Evolutionary conservation across 1,284 basidiomycete species (phyloP), one percentile per base, ranked within the genome.

Genomic region (Anthracocystis walkeri): DNA sequence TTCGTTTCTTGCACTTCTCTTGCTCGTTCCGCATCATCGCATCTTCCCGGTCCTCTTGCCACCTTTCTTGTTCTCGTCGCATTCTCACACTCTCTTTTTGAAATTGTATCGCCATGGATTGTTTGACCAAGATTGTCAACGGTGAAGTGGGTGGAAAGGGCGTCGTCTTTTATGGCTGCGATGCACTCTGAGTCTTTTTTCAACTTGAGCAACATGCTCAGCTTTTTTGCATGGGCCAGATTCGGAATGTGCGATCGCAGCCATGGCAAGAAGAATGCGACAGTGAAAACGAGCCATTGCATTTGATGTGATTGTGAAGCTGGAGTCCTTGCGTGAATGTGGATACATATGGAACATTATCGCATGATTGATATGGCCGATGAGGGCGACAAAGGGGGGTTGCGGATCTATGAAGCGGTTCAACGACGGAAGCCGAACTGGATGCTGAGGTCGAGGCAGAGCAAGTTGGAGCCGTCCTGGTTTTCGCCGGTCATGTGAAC

Each of bases 391-490:
- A 14, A 8, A 20, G 7, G 4, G 7, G 4, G 4, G 42, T 20
- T 46, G 23, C 33, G 20, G 20, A 35, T 35, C 20, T 18, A 25
- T 5, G 20, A 18, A 1, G 21, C 21, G 20, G 20, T 16, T 62
- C 35, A 75, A 29, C 73, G 63, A 35, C 68, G 73, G 65, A 67
- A 67, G 29, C 68, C 64, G 69, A 88, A 88, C 77, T 87, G 90
- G 57, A 95, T 90, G 60, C 65, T 69, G 51, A 98, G 87, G 77
- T 94, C 87, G 73, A 95, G 86, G 86, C 95, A 97, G 45, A 93
- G 80, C 87, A 97, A 86, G 67, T 91, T 89, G 0, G 92, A 90
- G 1, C 95, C 93, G 0, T 92, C 89, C n/a, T 80, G 88, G 1
- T 92, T 94, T 82, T 89, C 93, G 1, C 90, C 95, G 7, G 87